These are phyloP conservation scores for Mesotaenium endlicherianum DNA, from an alignment of 139 green algal species.

Conservation along the genomic window DNA sequence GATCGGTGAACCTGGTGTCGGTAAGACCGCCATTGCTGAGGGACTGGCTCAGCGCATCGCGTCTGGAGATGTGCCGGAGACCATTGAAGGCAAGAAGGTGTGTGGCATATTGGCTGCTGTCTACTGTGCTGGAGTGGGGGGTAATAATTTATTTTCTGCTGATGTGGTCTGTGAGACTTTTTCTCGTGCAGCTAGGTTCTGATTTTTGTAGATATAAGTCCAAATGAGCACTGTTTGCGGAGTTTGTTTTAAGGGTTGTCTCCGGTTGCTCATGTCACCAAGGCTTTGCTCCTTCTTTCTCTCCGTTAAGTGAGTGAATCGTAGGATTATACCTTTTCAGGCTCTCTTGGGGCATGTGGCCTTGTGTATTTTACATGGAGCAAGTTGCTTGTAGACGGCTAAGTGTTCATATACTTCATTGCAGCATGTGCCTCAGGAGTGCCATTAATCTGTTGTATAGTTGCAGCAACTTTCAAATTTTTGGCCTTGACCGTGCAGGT, in stretches of 20 bases:
- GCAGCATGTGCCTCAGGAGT: no score
- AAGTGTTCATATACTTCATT: no score
- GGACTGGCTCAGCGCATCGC: conserved; percentile 94
- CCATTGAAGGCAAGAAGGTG: conserved; percentile 98
- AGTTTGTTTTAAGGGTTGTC: no score
- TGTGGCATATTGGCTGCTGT: background rate
- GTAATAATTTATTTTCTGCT: no score
- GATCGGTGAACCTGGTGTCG: conserved; percentile 96
- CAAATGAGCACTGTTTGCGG: no score
- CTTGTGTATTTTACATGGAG: no score
- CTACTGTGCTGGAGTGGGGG: no score
- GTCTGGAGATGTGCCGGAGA: conserved; percentile 93
- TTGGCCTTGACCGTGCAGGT: conserved; percentile 63
- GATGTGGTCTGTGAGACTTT: background rate
- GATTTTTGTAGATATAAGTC: background rate
- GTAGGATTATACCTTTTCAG: background rate
- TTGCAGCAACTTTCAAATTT: background rate
- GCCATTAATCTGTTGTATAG: no score
- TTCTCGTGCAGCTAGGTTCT: background rate
- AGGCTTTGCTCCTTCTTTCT: background rate
- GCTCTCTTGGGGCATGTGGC: background rate
- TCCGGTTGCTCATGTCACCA: background rate
- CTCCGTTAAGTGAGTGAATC: background rate
- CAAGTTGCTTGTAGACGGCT: no score
- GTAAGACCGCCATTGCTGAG: conserved; percentile 98